Percentiles rank a stretch among this genome's conserved stretches.
phyloP scores from a whole-genome alignment of 345 rosid species.

The Sapria himalayana region DNA sequence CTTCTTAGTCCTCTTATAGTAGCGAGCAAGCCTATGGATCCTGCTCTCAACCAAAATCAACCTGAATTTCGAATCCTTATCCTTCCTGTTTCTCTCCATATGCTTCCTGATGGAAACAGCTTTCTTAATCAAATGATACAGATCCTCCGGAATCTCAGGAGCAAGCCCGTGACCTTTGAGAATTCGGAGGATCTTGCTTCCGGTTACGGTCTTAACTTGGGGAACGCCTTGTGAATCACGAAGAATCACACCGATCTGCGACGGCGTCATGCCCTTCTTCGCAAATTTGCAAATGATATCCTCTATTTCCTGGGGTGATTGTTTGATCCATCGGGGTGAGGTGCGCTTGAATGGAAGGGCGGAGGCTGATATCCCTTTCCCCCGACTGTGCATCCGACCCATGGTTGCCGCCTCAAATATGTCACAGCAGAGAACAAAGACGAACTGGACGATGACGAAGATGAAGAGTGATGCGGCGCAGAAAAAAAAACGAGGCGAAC shows the following conservation, averaged over 20 bases:
- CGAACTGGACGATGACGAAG: too few species aligned
- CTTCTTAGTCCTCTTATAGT: constrained; percentile 92
- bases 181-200: constrained; percentile 45
- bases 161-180: constrained; percentile 67
- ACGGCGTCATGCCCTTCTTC: constrained; percentile 57
- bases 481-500: too few species aligned
- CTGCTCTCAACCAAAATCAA: constrained; percentile 88
- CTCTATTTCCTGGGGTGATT: constrained; percentile 43
- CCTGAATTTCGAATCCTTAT: constrained; percentile 81
- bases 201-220: constrained; percentile 49
- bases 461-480: too few species aligned
- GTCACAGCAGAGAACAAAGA: too few species aligned
- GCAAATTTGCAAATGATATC: constrained; percentile 56
- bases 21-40: constrained; percentile 81
- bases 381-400: constrained; percentile 84
- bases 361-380: constrained; percentile 89
- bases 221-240: constrained; percentile 67
- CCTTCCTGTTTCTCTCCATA: constrained; percentile 91
- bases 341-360: constrained; percentile 80
- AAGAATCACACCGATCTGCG: constrained; percentile 62
- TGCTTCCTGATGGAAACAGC: constrained; percentile 90
- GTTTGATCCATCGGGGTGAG: constrained; percentile 67
- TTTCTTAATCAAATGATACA: constrained; percentile 79
- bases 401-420: constrained; percentile 29
- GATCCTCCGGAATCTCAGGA: constrained; percentile 82